Conservation (phyloP, 352 stramenopile species). For the Phytophthora hibernalis region DNA sequence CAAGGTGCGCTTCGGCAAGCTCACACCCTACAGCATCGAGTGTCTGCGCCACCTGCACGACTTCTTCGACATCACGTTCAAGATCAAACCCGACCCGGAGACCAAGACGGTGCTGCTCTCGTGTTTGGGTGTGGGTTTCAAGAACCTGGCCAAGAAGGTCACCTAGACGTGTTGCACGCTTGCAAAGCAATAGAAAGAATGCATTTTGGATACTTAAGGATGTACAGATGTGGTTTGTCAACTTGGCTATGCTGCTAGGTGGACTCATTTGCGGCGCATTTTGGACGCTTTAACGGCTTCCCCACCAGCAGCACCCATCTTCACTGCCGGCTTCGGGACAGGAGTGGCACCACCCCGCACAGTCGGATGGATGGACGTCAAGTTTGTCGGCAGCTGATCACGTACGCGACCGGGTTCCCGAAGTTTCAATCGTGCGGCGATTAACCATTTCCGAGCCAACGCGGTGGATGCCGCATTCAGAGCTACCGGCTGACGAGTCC, state of each 20-base stretch:
- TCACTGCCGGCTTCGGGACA: constrained; percentile 72
- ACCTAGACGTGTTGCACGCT: constrained; percentile 67
- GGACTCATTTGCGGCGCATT: constrained; percentile 67
- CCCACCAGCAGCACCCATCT: constrained; percentile 78
- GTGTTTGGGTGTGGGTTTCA: constrained; percentile 95
- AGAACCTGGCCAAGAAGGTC: constrained; percentile 96
- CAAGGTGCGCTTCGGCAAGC: constrained; percentile 91
- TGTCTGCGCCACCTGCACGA: constrained; percentile 91
- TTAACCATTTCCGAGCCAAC: constrained; percentile 84
- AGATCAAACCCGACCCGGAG: constrained; percentile 90
- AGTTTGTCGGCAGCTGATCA: constrained; percentile 54
- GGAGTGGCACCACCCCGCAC: constrained; percentile 63
- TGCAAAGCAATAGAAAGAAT: constrained; percentile 42
- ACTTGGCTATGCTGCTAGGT: constrained; percentile 3
- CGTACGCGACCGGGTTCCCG: constrained; percentile 51
- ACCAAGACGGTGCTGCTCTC: constrained; percentile 94
- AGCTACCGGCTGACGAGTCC: constrained; percentile 75
- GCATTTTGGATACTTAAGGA: constrained; percentile 35
- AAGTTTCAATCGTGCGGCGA: constrained; percentile 69
- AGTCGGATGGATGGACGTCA: constrained; percentile 61
- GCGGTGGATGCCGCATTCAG: constrained; percentile 84
- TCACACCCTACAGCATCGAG: constrained; percentile 90
- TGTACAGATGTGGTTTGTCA: not conserved
- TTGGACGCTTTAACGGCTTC: constrained; percentile 61
- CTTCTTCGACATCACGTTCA: constrained; percentile 95